Evolutionary conservation across 352 stramenopile species (phyloP).

Genomic region (Phytophthora ramorum): DNA sequence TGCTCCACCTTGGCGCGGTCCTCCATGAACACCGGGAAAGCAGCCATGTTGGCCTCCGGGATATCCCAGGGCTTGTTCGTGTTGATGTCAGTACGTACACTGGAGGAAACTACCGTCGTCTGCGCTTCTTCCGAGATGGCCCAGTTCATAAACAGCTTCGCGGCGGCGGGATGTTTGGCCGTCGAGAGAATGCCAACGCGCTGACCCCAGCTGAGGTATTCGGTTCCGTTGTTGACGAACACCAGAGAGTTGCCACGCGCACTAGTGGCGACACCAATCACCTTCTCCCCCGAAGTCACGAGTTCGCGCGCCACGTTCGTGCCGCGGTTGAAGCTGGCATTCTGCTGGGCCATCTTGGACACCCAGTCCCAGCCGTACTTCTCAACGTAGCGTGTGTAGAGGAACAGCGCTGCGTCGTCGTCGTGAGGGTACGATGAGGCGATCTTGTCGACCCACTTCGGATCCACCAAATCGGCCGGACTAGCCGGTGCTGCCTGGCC

Average conservation of each 20-base stretch:
- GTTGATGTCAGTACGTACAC: constrained; percentile 51
- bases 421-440: constrained; percentile 61
- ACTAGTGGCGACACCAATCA: constrained; percentile 33
- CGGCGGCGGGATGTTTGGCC: constrained; percentile 50
- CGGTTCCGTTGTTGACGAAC: constrained; percentile 33
- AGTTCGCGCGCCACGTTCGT: constrained; percentile 32
- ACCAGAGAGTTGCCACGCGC: not conserved
- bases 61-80: constrained; percentile 37
- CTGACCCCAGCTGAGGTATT: constrained; percentile 55
- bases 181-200: constrained; percentile 61
- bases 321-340: constrained; percentile 43
- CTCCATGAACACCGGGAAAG: constrained; percentile 56
- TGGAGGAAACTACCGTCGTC: constrained; percentile 30
- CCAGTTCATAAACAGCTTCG: constrained; percentile 72
- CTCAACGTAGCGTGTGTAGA: constrained; percentile 53
- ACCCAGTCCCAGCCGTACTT: constrained; percentile 69
- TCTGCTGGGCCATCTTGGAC: constrained; percentile 41
- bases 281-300: constrained; percentile 34
- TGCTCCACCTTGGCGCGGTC: constrained; percentile 54
- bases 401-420: constrained; percentile 58
- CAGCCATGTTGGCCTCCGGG: constrained; percentile 36
- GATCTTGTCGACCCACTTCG: constrained; percentile 43
- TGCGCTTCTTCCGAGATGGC: constrained; percentile 45
- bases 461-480: constrained; percentile 37
- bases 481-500: constrained; percentile 18